These are phyloP conservation scores for Pleurotus tuoliensis DNA, from an alignment of 768 basidiomycete species.

Conservation along the genomic window DNA sequence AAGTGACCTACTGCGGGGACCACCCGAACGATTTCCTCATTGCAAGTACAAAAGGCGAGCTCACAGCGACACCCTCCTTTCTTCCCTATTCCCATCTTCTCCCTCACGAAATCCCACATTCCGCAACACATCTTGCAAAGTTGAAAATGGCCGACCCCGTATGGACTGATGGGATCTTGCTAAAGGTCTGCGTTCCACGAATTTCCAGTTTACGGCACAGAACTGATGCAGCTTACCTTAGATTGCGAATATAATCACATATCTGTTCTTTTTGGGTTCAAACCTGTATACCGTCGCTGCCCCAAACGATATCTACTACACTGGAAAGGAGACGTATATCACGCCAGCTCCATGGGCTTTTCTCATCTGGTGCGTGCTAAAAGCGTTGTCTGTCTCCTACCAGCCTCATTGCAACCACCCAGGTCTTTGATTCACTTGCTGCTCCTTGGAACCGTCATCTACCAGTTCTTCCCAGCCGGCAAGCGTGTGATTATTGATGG, in stretches of 20 bases:
- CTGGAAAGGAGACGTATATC: constrained; percentile 83
- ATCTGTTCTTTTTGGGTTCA: constrained; percentile 83
- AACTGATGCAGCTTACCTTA: constrained; percentile 15
- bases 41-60: constrained; percentile 3
- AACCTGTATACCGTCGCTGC: constrained; percentile 85
- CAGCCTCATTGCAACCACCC: constrained; percentile 10
- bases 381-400: not conserved
- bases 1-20: constrained; percentile 1
- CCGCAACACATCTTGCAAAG: not conserved
- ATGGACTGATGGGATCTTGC: constrained; percentile 77
- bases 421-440: constrained; percentile 89
- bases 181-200: constrained; percentile 52
- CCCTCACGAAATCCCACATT: constrained; percentile 7
- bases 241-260: constrained; percentile 80
- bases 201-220: too few species aligned
- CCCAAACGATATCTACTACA: constrained; percentile 66
- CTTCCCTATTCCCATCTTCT: constrained; percentile 11
- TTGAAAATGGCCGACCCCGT: constrained; percentile 47
- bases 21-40: constrained; percentile 4
- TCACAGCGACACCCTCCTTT: not conserved
- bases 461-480: constrained; percentile 79
- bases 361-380: constrained; percentile 67
- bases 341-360: constrained; percentile 95
- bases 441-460: constrained; percentile 86
- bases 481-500: constrained; percentile 81